Evolutionary conservation across 2,329 filamentous ascomycete species (phyloP), one percentile per base, ranked within the genome.

Genomic region (Moelleriella libera): DNA sequence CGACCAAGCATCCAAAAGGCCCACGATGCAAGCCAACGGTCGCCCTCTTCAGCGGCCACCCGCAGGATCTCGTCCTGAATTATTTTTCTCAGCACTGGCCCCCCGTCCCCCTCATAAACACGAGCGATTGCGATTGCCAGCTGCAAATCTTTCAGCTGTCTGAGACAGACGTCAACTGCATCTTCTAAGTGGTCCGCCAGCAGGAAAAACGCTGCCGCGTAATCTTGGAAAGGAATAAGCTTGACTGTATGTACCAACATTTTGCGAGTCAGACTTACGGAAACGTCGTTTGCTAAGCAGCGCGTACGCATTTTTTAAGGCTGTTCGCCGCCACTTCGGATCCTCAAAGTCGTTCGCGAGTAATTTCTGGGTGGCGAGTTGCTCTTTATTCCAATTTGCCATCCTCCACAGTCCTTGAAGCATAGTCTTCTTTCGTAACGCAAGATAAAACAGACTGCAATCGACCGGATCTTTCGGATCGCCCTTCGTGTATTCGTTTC

Each of bases 301-400:
- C 3, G 92, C 90, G 65, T 96, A 98, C 0, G 92, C 92, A 61
- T 98, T 98, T 66, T 98, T 98, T 50, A 94, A 69, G 0, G 92
- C 92, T 5, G 87, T 80, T 1, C 85, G 94, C 61, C 78, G 85
- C 86, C 92, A 97, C 55, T 86, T 83, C 1, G 82, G 75, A 51
- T 95, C 85, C 4, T 79, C 74, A 62, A 98, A 98, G 61, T 97
- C 88, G 58, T 96, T 94, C n/a, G 83, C 76, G 28, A 98, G 70
- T 31, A 98, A 72, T 51, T 78, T 80, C 50, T 83, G 78, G 0
- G 92, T 98, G 0, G 84, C 80, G 2, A 65, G 70, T 63, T 97
- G 92, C 63, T 98, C 94, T 49, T 76, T 79, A 56, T 94, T 84
- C 82, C 92, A 92, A 41, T 72, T 80, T 5, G 92, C 89, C 78